Conservation (phyloP, 1,284 basidiomycete genomes). For the Tremellales sp. region DNA sequence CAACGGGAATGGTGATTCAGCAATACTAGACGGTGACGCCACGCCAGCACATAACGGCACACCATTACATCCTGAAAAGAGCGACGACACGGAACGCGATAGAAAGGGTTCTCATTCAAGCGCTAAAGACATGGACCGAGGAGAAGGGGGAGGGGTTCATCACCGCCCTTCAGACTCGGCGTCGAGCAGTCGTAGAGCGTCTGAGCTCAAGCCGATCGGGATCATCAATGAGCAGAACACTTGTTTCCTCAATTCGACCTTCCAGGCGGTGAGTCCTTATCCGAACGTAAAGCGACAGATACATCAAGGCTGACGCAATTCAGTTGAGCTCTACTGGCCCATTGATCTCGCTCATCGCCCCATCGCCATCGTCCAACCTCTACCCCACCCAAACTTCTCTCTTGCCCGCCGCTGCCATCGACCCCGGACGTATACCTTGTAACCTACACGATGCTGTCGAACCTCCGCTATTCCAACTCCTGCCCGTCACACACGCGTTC, state of each 20-base stretch:
- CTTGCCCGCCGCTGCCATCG: constrained; percentile 27
- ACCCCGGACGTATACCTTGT: constrained; percentile 32
- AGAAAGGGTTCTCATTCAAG: too few species aligned
- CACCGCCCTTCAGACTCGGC: too few species aligned
- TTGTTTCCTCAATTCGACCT: constrained; percentile 87
- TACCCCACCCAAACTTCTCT: constrained; percentile 12
- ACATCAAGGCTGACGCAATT: background rate
- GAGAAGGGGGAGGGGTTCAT: too few species aligned
- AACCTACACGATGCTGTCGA: constrained; percentile 40
- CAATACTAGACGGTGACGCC: too few species aligned
- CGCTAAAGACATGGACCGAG: too few species aligned
- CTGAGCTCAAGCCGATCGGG: constrained; percentile 51
- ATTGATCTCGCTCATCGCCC: constrained; percentile 29
- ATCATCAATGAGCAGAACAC: constrained; percentile 84
- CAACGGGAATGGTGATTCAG: too few species aligned
- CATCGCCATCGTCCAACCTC: constrained; percentile 24
- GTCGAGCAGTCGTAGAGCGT: too few species aligned
- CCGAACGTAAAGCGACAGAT: background rate
- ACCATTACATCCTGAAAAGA: too few species aligned
- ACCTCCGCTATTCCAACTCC: constrained; percentile 36
- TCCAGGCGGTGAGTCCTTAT: constrained; percentile 57
- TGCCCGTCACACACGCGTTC: constrained; percentile 45
- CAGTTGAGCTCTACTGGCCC: constrained; percentile 38
- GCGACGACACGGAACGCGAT: too few species aligned
- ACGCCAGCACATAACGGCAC: too few species aligned